phyloP scores from a whole-genome alignment of 352 stramenopile genomes.

The Blastocystis sp. region DNA sequence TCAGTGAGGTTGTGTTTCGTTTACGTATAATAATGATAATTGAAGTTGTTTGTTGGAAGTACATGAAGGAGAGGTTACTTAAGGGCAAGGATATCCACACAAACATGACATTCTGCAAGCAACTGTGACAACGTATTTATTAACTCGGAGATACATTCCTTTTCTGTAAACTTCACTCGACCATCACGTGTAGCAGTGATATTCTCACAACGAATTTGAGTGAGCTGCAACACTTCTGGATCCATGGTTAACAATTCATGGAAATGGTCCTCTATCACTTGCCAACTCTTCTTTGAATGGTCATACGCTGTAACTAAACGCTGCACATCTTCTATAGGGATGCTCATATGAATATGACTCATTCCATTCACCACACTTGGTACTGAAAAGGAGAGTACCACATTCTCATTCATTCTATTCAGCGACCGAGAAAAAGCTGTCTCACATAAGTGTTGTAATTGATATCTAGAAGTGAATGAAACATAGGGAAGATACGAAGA shows the following conservation, averaged over 20 bases:
- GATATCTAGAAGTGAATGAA: neutral
- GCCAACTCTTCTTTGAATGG: neutral
- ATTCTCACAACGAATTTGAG: neutral
- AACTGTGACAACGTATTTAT: neutral
- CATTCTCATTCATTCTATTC: neutral
- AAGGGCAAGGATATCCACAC: too few species aligned
- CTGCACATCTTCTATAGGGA: neutral
- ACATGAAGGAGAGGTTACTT: too few species aligned
- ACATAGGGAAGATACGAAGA: neutral
- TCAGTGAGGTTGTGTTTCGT: constrained; percentile 64
- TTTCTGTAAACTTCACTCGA: constrained; percentile 19
- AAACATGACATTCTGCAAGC: neutral
- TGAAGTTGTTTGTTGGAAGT: constrained; percentile 31
- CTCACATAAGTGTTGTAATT: neutral
- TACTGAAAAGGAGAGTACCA: constrained; percentile 6
- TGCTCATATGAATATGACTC: neutral
- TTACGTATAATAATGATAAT: constrained; percentile 57
- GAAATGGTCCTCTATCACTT: neutral
- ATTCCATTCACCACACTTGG: neutral
- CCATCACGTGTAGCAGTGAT: neutral
- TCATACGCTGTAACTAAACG: neutral
- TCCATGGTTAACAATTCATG: neutral
- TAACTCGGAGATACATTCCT: neutral
- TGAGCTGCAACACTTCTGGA: neutral
- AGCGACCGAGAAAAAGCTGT: neutral